phyloP scores from a whole-genome alignment of 495 filamentous ascomycete genomes.

The Neurospora sp. region DNA sequence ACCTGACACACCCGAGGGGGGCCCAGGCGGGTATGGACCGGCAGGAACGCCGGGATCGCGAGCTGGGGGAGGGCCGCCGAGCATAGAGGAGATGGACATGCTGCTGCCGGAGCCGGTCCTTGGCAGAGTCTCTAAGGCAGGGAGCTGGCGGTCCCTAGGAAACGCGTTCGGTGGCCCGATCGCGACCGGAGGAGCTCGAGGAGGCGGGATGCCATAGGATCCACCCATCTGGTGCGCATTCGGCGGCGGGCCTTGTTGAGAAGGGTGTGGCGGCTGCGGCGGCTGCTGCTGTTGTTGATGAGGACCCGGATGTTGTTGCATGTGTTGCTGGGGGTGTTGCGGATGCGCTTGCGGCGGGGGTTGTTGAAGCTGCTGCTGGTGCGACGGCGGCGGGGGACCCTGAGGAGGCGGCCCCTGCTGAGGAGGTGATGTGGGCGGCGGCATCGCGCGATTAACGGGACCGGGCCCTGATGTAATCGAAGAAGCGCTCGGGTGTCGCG shows the following conservation, averaged over 20 bases:
- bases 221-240: conserved; percentile 32
- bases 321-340: conserved; percentile 14
- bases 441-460: conserved; percentile 38
- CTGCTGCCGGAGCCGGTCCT: conserved; percentile 49
- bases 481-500: conserved; percentile 44
- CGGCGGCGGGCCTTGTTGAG: conserved; percentile 3
- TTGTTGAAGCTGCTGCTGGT: conserved; percentile 18
- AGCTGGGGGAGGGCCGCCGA: conserved; percentile 52
- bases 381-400: not conserved
- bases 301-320: conserved; percentile 17
- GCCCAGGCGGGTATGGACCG: conserved; percentile 41
- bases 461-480: conserved; percentile 34
- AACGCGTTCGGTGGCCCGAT: conserved; percentile 42
- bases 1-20: conserved; percentile 40
- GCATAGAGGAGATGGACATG: conserved; percentile 96
- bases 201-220: conserved; percentile 36
- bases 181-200: conserved; percentile 40
- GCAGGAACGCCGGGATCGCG: conserved; percentile 42
- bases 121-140: conserved; percentile 38
- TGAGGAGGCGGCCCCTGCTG: conserved; percentile 24
- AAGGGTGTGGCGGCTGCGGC: conserved; percentile 6
- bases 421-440: conserved; percentile 40
- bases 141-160: conserved; percentile 44
- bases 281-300: conserved; percentile 18
- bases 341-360: conserved; percentile 26